A percentile compares a stretch with the other conserved stretches of the same genome.
These are phyloP conservation scores for Calonectria naviculata DNA, from an alignment of 2,329 filamentous ascomycete genomes.

Conservation along the genomic window DNA sequence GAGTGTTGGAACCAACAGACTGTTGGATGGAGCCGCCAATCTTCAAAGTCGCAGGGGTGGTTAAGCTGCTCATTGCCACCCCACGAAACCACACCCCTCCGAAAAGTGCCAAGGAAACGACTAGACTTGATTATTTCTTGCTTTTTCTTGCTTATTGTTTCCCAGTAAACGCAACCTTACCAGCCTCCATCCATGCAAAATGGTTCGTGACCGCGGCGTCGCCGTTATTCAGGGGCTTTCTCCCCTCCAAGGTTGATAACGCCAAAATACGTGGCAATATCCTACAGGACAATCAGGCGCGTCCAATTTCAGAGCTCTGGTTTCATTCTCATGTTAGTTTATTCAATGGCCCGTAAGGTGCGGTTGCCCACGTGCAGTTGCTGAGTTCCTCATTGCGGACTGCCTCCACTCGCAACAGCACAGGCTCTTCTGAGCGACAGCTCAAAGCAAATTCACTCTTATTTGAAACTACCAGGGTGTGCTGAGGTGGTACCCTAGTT, in stretches of 20 bases:
- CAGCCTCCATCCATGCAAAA: background rate
- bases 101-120: background rate
- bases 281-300: background rate
- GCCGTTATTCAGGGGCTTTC: background rate
- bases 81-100: background rate
- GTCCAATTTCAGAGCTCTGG: too few relatives aligned
- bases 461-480: background rate
- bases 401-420: background rate
- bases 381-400: background rate
- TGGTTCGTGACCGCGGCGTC: background rate
- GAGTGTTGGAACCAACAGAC: background rate
- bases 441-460: background rate
- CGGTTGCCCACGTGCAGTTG: too few relatives aligned
- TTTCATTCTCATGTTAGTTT: too few relatives aligned
- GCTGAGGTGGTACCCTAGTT: background rate
- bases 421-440: background rate
- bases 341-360: too few relatives aligned
- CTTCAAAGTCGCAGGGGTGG: background rate
- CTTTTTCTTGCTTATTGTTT: background rate
- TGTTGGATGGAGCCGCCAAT: background rate
- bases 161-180: background rate
- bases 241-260: background rate
- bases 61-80: background rate
- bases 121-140: background rate
- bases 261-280: background rate